Conservation (phyloP, 345 rosid species). For the Brassica nigra region DNA sequence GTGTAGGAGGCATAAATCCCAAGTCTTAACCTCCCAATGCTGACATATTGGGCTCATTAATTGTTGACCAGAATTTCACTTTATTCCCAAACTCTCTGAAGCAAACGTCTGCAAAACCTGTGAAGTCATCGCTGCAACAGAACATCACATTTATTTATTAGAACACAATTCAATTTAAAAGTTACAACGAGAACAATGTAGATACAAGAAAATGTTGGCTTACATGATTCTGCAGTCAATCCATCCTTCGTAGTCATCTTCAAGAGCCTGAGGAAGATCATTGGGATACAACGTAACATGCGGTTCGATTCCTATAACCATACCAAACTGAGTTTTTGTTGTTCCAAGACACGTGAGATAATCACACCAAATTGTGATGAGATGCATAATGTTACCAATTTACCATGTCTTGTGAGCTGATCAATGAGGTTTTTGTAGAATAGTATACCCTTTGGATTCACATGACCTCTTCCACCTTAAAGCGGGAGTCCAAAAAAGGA, state of each 20-base stretch:
- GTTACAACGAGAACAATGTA: background rate
- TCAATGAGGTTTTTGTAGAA: slow-evolving; percentile 56
- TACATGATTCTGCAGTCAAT: slow-evolving; percentile 56
- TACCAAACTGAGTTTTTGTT: background rate
- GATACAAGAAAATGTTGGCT: background rate
- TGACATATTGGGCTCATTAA: slow-evolving; percentile 65
- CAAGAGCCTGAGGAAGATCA: slow-evolving; percentile 68
- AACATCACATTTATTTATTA: background rate
- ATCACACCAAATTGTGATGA: background rate
- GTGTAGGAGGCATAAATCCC: slow-evolving; percentile 41
- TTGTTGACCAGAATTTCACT: slow-evolving; percentile 61
- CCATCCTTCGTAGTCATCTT: slow-evolving; percentile 82
- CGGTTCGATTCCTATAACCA: slow-evolving; percentile 52
- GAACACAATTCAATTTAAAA: background rate
- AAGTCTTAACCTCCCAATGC: slow-evolving; percentile 40
- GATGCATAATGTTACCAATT: background rate
- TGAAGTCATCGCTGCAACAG: slow-evolving; percentile 67
- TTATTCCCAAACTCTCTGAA: slow-evolving; percentile 68
- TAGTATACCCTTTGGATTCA: slow-evolving; percentile 56
- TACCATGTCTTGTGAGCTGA: slow-evolving; percentile 50
- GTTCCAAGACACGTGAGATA: background rate
- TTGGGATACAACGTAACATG: slow-evolving; percentile 52
- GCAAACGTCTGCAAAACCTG: slow-evolving; percentile 66
- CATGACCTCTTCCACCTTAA: slow-evolving; percentile 61
- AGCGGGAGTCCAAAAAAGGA: background rate